Percentiles rank a stretch among this genome's conserved stretches.
Conservation (phyloP, 2,329 filamentous ascomycete genomes). For the Myriangium duriaei region DNA sequence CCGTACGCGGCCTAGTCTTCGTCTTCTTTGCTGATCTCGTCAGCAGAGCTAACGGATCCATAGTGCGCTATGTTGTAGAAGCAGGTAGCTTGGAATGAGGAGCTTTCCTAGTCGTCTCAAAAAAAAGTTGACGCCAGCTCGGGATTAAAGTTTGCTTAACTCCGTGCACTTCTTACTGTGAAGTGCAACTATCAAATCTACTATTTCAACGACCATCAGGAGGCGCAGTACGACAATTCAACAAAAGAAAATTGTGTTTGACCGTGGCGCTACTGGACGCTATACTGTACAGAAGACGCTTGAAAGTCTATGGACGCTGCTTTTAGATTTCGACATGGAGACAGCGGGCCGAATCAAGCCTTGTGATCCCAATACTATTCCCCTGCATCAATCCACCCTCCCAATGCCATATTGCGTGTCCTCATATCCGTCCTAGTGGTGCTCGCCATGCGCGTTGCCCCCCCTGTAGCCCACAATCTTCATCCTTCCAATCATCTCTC, state of each 20-base stretch:
- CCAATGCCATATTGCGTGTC: not conserved
- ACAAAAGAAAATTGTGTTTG: constrained; percentile 6
- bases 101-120: too few relatives aligned
- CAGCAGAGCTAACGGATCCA: constrained; percentile 5
- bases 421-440: constrained; percentile 3
- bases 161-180: too few relatives aligned
- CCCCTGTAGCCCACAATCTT: constrained; percentile 80
- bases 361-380: not conserved
- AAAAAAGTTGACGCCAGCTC: not conserved
- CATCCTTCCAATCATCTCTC: constrained; percentile 90
- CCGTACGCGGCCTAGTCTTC: not conserved
- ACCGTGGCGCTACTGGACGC: constrained; percentile 5
- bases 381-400: not conserved
- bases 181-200: too few relatives aligned
- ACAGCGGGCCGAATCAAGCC: not conserved
- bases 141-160: too few relatives aligned
- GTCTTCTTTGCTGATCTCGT: constrained; percentile 3
- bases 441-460: constrained; percentile 9
- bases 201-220: too few relatives aligned
- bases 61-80: not conserved
- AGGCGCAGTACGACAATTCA: too few relatives aligned
- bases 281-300: constrained; percentile 10
- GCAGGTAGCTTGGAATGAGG: too few relatives aligned
- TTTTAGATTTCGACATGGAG: not conserved
- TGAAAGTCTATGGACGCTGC: constrained; percentile 8